Evolutionary conservation across 495 filamentous ascomycete species (phyloP).

Genomic region (Penicillium psychrofluorescens): DNA sequence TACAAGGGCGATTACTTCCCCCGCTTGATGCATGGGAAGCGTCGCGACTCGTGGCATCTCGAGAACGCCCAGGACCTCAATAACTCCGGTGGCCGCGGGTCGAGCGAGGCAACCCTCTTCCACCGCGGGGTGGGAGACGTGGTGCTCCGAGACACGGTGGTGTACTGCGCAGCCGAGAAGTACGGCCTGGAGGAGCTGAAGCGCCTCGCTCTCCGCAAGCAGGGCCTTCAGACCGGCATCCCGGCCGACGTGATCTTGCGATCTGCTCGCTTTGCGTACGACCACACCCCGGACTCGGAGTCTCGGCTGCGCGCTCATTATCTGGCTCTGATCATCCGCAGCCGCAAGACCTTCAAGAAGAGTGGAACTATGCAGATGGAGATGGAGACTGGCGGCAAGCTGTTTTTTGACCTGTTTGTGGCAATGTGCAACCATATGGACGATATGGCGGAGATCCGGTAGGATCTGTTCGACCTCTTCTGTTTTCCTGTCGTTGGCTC

Average conservation of each 20-base stretch:
- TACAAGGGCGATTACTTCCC: conserved; percentile 69
- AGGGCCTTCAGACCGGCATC: conserved; percentile 81
- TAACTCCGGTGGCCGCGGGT: conserved; percentile 49
- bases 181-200: conserved; percentile 84
- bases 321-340: conserved; percentile 88
- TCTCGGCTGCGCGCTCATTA: conserved; percentile 87
- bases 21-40: conserved; percentile 42
- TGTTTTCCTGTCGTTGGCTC: conserved; percentile 8
- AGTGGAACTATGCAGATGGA: conserved; percentile 97
- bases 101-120: conserved; percentile 70
- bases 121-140: conserved; percentile 58
- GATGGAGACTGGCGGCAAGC: conserved; percentile 84
- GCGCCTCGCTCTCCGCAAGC: conserved; percentile 81
- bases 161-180: conserved; percentile 85
- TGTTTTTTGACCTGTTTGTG: conserved; percentile 97
- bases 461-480: conserved; percentile 6
- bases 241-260: conserved; percentile 80
- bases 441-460: conserved; percentile 64
- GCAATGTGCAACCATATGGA: conserved; percentile 96
- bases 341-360: conserved; percentile 88
- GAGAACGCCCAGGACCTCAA: conserved; percentile 47
- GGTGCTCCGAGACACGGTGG: conserved; percentile 78
- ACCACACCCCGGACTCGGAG: conserved; percentile 86
- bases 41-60: conserved; percentile 56
- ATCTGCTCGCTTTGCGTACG: conserved; percentile 88